Evolutionary conservation across 768 basidiomycete genomes (phyloP).

Genomic region (Termitomyces sp.): DNA sequence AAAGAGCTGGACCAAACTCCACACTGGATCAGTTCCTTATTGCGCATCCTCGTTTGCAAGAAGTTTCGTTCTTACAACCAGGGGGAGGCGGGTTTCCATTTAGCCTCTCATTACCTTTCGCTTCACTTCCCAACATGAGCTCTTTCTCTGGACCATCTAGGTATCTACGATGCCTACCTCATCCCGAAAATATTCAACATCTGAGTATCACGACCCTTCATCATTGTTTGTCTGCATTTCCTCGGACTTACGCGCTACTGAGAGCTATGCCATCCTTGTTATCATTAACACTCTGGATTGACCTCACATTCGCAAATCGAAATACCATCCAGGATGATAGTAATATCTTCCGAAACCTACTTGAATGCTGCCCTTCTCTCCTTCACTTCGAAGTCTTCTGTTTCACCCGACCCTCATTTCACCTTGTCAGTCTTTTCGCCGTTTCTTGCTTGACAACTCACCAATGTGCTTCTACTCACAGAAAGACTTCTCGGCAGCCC

Average conservation of each 20-base stretch:
- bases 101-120: slow-evolving; percentile 22
- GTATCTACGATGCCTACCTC: slow-evolving; percentile 30
- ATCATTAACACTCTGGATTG: slow-evolving; percentile 33
- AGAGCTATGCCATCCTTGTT: slow-evolving; percentile 27
- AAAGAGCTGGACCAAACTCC: slow-evolving; percentile 21
- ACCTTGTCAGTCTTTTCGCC: slow-evolving; percentile 27
- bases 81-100: slow-evolving; percentile 28
- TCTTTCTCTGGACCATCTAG: slow-evolving; percentile 32
- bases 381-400: slow-evolving; percentile 33
- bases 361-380: slow-evolving; percentile 30
- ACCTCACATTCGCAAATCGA: slow-evolving; percentile 31
- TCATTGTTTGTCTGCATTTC: slow-evolving; percentile 30
- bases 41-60: slow-evolving; percentile 29
- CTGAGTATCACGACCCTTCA: slow-evolving; percentile 33
- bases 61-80: slow-evolving; percentile 31
- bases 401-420: slow-evolving; percentile 35
- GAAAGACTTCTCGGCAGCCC: slow-evolving; percentile 32
- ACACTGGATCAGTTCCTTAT: slow-evolving; percentile 34
- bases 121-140: slow-evolving; percentile 27
- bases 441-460: not conserved
- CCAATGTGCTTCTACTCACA: slow-evolving; percentile 10
- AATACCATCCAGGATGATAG: slow-evolving; percentile 28
- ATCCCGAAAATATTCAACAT: slow-evolving; percentile 25
- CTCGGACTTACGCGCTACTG: slow-evolving; percentile 30
- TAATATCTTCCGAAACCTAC: slow-evolving; percentile 27